These are phyloP conservation scores for Parachlorella kessleri DNA, from an alignment of 139 green algal genomes.

Conservation along the genomic window DNA sequence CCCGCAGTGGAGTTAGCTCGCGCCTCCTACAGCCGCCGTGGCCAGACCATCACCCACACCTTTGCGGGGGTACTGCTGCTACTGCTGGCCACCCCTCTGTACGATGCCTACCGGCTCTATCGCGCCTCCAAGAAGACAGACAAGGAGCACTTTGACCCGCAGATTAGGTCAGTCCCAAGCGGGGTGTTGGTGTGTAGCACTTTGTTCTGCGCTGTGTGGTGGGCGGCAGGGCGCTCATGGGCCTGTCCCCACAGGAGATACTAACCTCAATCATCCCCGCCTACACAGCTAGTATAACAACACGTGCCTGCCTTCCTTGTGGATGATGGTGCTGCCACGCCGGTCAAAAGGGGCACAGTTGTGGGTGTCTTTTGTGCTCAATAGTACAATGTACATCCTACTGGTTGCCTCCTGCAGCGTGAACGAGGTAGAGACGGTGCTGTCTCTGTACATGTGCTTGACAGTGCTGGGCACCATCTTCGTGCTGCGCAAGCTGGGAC, in stretches of 20 bases:
- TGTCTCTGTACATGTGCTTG: background rate
- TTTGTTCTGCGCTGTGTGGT: too few species aligned
- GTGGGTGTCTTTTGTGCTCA: too few species aligned
- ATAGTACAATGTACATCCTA: too few species aligned
- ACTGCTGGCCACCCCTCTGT: constrained; percentile 11
- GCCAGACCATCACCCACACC: constrained; percentile 13
- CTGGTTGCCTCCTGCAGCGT: constrained; percentile 22
- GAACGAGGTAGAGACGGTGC: constrained; percentile 1
- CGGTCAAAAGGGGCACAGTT: too few species aligned
- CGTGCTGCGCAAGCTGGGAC: constrained; percentile 17
- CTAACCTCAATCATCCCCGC: too few species aligned
- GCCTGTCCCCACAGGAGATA: too few species aligned
- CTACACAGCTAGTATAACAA: too few species aligned
- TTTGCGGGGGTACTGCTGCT: constrained; percentile 15
- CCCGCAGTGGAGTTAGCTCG: constrained; percentile 3
- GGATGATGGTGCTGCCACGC: too few species aligned
- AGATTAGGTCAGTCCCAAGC: background rate
- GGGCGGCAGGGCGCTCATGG: too few species aligned
- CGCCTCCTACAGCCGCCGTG: background rate
- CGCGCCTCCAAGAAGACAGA: background rate
- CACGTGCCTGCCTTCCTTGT: too few species aligned
- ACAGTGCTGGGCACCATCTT: constrained; percentile 6
- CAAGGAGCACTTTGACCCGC: background rate
- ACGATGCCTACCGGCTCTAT: background rate
- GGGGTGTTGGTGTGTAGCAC: too few species aligned